These are phyloP conservation scores for Paracorniculantispora psalliotae DNA, from an alignment of 2,329 filamentous ascomycete genomes.

Conservation along the genomic window DNA sequence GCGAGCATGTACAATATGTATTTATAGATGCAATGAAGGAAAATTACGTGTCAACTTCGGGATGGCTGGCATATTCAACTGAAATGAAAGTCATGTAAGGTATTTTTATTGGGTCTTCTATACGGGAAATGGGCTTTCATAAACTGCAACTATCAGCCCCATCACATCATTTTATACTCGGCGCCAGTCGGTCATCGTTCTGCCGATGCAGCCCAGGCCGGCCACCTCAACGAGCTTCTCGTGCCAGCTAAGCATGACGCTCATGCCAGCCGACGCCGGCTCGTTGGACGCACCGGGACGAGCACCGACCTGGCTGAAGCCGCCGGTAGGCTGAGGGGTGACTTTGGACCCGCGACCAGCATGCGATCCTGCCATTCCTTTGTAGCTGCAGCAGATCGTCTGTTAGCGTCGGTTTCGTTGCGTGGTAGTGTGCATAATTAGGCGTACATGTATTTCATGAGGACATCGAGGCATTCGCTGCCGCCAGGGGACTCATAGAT, in stretches of 20 bases:
- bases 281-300: conserved; percentile 52
- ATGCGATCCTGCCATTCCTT: conserved; percentile 64
- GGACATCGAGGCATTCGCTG: conserved; percentile 77
- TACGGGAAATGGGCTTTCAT: not conserved
- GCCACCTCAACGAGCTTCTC: conserved; percentile 96
- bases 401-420: not conserved
- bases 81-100: not conserved
- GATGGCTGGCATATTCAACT: not conserved
- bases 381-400: conserved; percentile 59
- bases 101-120: not conserved
- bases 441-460: conserved; percentile 95
- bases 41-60: not conserved
- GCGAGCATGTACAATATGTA: not conserved
- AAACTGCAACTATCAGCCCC: not conserved
- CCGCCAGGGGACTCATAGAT: conserved; percentile 77
- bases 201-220: conserved; percentile 83
- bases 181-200: conserved; percentile 94
- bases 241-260: conserved; percentile 95
- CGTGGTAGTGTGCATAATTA: not conserved
- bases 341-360: conserved; percentile 28
- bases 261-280: conserved; percentile 85
- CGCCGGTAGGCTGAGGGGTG: conserved; percentile 70
- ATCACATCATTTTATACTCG: conserved; percentile 46
- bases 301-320: conserved; percentile 74
- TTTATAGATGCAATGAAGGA: conserved; percentile 3